These are phyloP conservation scores for Protea cynaroides DNA, from an alignment of 164 flowering plant genomes.

Conservation along the genomic window DNA sequence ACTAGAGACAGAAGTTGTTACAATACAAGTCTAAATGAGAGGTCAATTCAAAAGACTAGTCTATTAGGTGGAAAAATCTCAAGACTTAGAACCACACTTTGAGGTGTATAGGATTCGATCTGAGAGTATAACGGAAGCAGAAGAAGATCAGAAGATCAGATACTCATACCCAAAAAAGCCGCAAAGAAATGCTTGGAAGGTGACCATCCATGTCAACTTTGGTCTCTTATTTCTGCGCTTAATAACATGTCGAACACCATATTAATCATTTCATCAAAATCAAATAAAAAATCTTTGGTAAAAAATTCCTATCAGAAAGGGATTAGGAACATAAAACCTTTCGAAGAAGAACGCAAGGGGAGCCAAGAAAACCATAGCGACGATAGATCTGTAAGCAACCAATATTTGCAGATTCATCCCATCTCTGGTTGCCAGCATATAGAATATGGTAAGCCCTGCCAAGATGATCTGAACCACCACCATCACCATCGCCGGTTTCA, in stretches of 20 bases:
- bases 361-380: slow-evolving; percentile 39
- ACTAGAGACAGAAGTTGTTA: no score
- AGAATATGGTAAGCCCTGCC: slow-evolving; percentile 45
- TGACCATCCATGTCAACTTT: slow-evolving; percentile 40
- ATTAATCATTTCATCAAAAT: not conserved
- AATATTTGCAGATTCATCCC: slow-evolving; percentile 55
- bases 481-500: slow-evolving; percentile 53
- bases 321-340: slow-evolving; percentile 27
- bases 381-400: slow-evolving; percentile 54
- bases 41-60: no score
- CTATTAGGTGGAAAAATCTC: no score
- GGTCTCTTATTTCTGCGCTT: slow-evolving; percentile 45
- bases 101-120: no score
- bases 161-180: slow-evolving; percentile 70
- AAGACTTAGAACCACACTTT: no score
- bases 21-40: no score
- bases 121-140: no score
- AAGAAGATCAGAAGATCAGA: no score
- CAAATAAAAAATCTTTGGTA: not conserved
- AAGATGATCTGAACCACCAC: slow-evolving; percentile 33
- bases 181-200: slow-evolving; percentile 43
- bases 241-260: not conserved
- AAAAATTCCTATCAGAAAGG: not conserved
- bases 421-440: slow-evolving; percentile 43
- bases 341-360: slow-evolving; percentile 61